Evolutionary conservation across 2,329 filamentous ascomycete species (phyloP), one percentile per base, ranked within the genome.

Genomic region (Bipolaris oryzae): DNA sequence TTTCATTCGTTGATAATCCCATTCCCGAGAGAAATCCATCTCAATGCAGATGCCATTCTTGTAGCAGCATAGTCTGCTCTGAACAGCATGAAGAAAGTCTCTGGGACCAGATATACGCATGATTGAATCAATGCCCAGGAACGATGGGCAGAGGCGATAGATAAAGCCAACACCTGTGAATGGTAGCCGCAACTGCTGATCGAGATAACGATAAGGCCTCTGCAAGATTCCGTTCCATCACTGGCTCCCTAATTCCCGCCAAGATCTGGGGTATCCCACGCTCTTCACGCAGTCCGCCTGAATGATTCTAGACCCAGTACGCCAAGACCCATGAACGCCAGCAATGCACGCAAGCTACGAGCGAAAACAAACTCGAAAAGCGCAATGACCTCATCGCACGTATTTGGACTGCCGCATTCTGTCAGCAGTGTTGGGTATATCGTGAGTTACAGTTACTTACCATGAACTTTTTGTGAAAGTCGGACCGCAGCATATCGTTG

Each of bases 391-490:
- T 72, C 69, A 77, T 63, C 74, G 75, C 37, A 77, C 67, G 53
- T 77, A 77, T 56, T 73, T 74, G 45, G 66, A 69, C 74, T 76
- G 53, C 53, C 15, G 35, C 33, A 33, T 39, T 13, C 31, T 60
- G 47, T 64, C 64, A 68, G 68, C 23, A 28, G 3, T 23, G 13
- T 28, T 5, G 51, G n/a, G 34, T 3, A 7, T 39, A 23, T 9
- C 37, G 2, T 16, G 11, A 13, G 18, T 11, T 18, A n/a, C n/a
- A n/a, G 48, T 13, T 7, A 42, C 78, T 76, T 76, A 84, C 84
- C 95, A 99, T 99, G 77, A 99, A 99, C 62, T 92, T 88, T 79
- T 93, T 95, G 81, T 99, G 95, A 77, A 99, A 99, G 77, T 99
- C 95, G 28, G 92, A 97, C 60, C 94, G 88, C 62, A 98, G 80